Evolutionary conservation across 2,329 filamentous ascomycete species (phyloP).

Genomic region (Colletotrichum simmondsii): DNA sequence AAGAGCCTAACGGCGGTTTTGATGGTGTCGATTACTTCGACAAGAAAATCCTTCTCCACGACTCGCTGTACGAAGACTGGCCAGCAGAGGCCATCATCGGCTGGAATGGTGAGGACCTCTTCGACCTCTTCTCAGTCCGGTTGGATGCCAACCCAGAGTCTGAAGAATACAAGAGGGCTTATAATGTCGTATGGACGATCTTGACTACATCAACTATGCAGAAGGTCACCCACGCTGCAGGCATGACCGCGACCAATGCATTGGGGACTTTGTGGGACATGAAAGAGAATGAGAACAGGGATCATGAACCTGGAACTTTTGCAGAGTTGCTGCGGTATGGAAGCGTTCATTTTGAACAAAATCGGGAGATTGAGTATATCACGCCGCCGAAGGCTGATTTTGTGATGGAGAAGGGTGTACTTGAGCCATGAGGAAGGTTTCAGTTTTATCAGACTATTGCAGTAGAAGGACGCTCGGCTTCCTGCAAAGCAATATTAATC

Average conservation of each 20-base stretch:
- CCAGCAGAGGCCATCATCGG: constrained; percentile 8
- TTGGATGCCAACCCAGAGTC: constrained; percentile 12
- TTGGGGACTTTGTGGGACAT: constrained; percentile 9
- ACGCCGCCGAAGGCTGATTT: background rate
- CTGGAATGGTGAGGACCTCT: constrained; percentile 19
- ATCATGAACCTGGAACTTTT: constrained; percentile 11
- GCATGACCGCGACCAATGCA: constrained; percentile 4
- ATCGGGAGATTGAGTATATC: background rate
- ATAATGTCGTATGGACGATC: constrained; percentile 13
- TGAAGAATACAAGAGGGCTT: constrained; percentile 9
- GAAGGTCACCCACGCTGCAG: constrained; percentile 12
- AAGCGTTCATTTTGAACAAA: constrained; percentile 8
- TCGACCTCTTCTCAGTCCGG: background rate
- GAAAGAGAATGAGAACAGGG: constrained; percentile 12
- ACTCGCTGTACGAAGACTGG: constrained; percentile 2
- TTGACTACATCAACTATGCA: constrained; percentile 14
- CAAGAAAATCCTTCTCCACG: constrained; percentile 13
- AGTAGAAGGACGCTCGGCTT: no score
- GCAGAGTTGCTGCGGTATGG: constrained; percentile 18
- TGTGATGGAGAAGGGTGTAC: background rate
- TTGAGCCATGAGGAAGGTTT: background rate
- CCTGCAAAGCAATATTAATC: background rate
- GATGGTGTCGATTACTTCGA: constrained; percentile 37
- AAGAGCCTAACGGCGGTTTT: constrained; percentile 40
- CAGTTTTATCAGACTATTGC: no score